Conservation (phyloP, 1,284 basidiomycete species). For the Malassezia pachydermatis region DNA sequence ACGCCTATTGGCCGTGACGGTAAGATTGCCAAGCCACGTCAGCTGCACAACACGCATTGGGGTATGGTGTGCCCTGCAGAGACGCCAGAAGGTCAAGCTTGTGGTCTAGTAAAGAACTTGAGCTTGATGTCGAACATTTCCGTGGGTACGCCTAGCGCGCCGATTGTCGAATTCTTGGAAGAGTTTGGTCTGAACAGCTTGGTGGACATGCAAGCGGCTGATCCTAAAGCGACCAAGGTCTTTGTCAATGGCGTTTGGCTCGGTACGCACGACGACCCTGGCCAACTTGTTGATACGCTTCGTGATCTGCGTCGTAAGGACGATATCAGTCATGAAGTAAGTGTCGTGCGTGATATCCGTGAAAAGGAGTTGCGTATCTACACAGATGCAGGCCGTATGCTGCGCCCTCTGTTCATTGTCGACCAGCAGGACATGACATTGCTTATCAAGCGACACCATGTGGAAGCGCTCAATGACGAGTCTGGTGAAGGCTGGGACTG, state of each 20-base stretch:
- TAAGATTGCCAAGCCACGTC: constrained; percentile 98
- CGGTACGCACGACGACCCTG: constrained; percentile 93
- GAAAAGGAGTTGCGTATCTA: constrained; percentile 88
- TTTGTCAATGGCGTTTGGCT: constrained; percentile 99
- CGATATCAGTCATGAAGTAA: constrained; percentile 90
- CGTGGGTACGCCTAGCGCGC: constrained; percentile 87
- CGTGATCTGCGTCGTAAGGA: constrained; percentile 84
- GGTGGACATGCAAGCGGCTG: constrained; percentile 40
- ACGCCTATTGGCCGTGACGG: constrained; percentile 96
- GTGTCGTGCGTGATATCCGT: constrained; percentile 90
- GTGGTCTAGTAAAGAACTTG: constrained; percentile 96
- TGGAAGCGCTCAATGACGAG: constrained; percentile 58
- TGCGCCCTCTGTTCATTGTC: constrained; percentile 92
- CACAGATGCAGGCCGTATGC: constrained; percentile 92
- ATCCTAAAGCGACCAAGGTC: constrained; percentile 64
- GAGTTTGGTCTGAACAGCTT: constrained; percentile 63
- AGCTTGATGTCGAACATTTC: constrained; percentile 97
- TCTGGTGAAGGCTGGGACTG: constrained; percentile 56
- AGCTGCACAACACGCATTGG: constrained; percentile 99
- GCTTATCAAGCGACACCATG: constrained; percentile 73
- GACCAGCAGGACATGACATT: constrained; percentile 63
- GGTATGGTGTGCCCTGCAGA: constrained; percentile 95
- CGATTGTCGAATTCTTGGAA: constrained; percentile 95
- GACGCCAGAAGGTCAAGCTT: constrained; percentile 97
- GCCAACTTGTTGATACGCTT: constrained; percentile 81